A percentile compares a stretch with the other conserved stretches of the same genome.
Conservation (phyloP, 768 basidiomycete genomes). For the Mycena filopes region DNA sequence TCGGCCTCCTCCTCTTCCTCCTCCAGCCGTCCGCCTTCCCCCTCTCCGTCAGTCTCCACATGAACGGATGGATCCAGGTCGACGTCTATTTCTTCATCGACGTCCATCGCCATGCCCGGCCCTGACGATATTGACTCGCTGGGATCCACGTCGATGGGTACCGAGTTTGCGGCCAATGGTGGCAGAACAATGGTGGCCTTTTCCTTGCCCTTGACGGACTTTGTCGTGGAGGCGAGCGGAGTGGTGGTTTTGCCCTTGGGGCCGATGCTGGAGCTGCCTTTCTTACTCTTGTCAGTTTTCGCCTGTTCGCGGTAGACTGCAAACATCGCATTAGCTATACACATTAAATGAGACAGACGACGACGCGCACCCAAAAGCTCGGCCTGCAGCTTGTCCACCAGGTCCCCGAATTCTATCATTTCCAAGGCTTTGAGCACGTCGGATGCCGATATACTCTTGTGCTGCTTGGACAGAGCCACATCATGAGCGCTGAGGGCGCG, state of each 20-base stretch:
- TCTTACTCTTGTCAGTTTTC: slow-evolving; percentile 70
- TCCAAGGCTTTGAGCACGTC: slow-evolving; percentile 92
- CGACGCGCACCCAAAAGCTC: slow-evolving; percentile 71
- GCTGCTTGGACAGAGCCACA: slow-evolving; percentile 83
- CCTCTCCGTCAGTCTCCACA: slow-evolving; percentile 29
- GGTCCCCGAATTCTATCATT: slow-evolving; percentile 78
- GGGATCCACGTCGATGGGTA: slow-evolving; percentile 17
- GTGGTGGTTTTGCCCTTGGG: slow-evolving; percentile 41
- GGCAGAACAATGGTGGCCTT: slow-evolving; percentile 42
- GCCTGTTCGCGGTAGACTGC: slow-evolving; percentile 73
- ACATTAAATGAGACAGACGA: neutral
- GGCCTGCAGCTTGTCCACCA: slow-evolving; percentile 67
- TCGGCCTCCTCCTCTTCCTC: slow-evolving; percentile 47
- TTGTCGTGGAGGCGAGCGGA: slow-evolving; percentile 32
- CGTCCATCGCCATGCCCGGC: slow-evolving; percentile 45
- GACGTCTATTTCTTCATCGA: slow-evolving; percentile 40
- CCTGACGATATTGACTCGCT: slow-evolving; percentile 44
- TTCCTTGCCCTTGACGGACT: slow-evolving; percentile 48
- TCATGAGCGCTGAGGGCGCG: slow-evolving; percentile 77
- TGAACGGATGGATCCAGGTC: slow-evolving; percentile 42
- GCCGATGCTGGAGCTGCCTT: slow-evolving; percentile 37
- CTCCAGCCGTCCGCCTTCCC: slow-evolving; percentile 39
- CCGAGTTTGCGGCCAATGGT: slow-evolving; percentile 41
- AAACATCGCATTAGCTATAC: neutral
- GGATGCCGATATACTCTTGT: slow-evolving; percentile 89